Evolutionary conservation across 257 asterid genomes (phyloP), one percentile per base, ranked within the genome.

Genomic region (Leonotis leonurus): DNA sequence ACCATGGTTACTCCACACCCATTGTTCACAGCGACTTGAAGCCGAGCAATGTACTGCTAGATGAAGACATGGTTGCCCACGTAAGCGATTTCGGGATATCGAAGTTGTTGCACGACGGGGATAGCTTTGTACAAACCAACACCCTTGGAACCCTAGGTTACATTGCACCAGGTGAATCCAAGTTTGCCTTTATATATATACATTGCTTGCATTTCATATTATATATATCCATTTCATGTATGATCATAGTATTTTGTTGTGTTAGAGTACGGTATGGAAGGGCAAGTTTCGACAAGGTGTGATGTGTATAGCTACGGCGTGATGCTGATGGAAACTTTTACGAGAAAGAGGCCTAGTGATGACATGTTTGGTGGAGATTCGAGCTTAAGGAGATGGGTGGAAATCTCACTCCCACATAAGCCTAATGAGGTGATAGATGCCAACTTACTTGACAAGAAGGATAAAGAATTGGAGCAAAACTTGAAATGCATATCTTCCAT

Each of bases 341-440:
- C 45, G 6, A 12, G 45, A 13, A 39, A 39, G 13, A 13, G 45
- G 17, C 45, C 45, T n/a, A n/a, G n/a, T n/a, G n/a, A n/a, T n/a
- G n/a, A n/a, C n/a, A n/a, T n/a, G n/a, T n/a, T n/a, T n/a, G 45
- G 16, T 13, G 45, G 45, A 39, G 45, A 39, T 12, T 39, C 13
- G 45, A 39, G 45, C 45, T 13, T 39, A 39, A 39, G 13, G 45
- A 39, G 17, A 11, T 39, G 45, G 45, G 45, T 39, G 3, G 45
- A 39, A 39, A 39, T 13, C 45, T 39, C 45, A 39, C 8, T 39
- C 3, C 2, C 16, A 12, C 6, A 13, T 12, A 8, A 6, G 11
- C 7, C 3, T 2, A 2, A 12, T 13, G 18, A 39, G 45, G 68
- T 69, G 30, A 51, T 69, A 26, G 73, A 69, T 69, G 18, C 43